These are phyloP conservation scores for Cafeteria roenbergensis DNA, from an alignment of 108 stramenopile species.

Conservation along the genomic window DNA sequence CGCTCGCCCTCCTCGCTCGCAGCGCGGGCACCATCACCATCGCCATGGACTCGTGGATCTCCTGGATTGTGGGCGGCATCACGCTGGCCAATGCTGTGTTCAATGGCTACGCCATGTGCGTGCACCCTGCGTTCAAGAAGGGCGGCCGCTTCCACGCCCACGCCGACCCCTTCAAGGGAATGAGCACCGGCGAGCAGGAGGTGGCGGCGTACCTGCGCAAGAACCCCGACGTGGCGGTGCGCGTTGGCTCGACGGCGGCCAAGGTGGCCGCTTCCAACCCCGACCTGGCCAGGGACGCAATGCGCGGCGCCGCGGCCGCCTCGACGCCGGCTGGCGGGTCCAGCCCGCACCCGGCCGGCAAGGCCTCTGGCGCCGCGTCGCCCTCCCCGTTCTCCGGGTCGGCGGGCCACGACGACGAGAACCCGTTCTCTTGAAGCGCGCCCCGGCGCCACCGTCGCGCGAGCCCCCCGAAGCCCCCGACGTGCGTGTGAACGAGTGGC, in stretches of 20 bases:
- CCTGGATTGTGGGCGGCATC: not conserved
- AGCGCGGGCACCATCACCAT: not conserved
- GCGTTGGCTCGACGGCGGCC: not conserved
- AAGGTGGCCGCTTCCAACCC: not conserved
- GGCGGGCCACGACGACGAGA: too few relatives aligned
- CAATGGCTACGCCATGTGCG: slow-evolving; percentile 1
- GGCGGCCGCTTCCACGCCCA: not conserved
- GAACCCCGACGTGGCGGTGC: not conserved
- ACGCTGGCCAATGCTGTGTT: not conserved
- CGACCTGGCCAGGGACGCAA: not conserved
- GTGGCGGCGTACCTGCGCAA: not conserved
- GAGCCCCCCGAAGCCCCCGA: too few relatives aligned
- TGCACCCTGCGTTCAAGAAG: slow-evolving; percentile 3
- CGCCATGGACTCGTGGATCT: not conserved
- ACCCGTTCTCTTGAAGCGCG: too few relatives aligned
- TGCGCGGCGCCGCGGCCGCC: not conserved
- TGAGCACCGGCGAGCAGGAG: not conserved
- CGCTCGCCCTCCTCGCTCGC: too few relatives aligned
- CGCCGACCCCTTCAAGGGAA: not conserved
- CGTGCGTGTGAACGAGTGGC: too few relatives aligned
- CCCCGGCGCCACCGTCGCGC: too few relatives aligned
- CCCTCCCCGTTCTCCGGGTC: too few relatives aligned
- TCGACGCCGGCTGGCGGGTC: too few relatives aligned
- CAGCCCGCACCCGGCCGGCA: too few relatives aligned
- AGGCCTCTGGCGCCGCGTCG: too few relatives aligned